Evolutionary conservation across 345 rosid genomes (phyloP).

Genomic region (Eucalyptus curtisii): DNA sequence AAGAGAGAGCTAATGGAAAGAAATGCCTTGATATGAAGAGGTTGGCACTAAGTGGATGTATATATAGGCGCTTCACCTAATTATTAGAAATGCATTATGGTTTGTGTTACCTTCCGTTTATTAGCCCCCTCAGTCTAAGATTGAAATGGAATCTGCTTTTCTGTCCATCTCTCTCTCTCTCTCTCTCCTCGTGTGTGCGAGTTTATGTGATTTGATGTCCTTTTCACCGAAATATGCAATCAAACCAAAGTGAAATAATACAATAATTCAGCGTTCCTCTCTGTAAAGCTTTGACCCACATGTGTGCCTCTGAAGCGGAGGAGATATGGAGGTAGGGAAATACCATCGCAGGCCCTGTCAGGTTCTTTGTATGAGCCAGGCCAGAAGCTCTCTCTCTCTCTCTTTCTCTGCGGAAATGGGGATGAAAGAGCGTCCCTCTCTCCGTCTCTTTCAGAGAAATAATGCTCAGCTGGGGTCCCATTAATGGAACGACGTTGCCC

Average conservation of each 20-base stretch:
- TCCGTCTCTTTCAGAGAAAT: background rate
- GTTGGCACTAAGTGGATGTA: background rate
- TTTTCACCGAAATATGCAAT: conserved; percentile 19
- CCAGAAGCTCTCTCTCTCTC: background rate
- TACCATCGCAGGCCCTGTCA: background rate
- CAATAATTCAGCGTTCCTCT: background rate
- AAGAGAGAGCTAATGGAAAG: background rate
- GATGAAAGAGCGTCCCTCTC: background rate
- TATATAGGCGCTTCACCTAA: background rate
- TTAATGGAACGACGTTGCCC: background rate
- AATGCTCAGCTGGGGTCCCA: background rate
- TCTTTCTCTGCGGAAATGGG: background rate
- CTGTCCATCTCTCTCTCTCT: background rate
- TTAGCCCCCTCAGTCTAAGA: background rate
- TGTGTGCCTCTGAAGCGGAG: background rate
- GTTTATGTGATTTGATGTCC: conserved; percentile 1
- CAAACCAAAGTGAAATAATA: background rate
- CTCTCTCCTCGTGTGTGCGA: background rate
- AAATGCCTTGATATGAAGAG: conserved; percentile 1
- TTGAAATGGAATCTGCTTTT: background rate
- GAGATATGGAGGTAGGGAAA: background rate
- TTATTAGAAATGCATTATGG: background rate
- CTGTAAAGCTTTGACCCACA: conserved; percentile 8
- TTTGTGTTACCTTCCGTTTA: background rate
- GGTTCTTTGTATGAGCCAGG: background rate